Base-by-base conservation (phyloP, 352 stramenopile species). In the Pythium rhizo-oryzae region DNA sequence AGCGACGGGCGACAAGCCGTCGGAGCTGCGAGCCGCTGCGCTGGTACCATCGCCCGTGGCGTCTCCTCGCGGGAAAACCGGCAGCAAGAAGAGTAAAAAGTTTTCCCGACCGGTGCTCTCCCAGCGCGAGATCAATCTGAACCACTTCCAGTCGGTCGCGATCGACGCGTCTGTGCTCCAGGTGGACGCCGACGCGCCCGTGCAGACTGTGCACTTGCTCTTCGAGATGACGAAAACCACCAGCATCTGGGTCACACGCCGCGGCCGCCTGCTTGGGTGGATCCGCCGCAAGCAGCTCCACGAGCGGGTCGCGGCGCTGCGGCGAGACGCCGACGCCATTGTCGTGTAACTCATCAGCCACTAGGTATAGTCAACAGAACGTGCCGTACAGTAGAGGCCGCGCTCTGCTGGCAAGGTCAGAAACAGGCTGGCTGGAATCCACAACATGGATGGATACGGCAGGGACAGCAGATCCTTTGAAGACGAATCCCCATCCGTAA, bases 161-260 rank as follows among this genome's bases (percentile, higher is more conserved):
- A 77, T 90, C 35, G 79, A 87, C 71, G 75, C 79, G 28, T 80
- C 79, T 0, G 79, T 75, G 47, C 74, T 92, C 24, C 81, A 89
- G 65, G 79, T 88, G 18, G 79, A 86, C 63, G 71, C 69, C 5
- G 77, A 83, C 24, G 82, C 81, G 25, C 78, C 80, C 4, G 58
- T 91, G 59, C 75, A 90, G 61, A 85, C 79, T 13, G 74, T 89
- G 39, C 82, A 93, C 60, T 80, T 91, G 60, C 75, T 92, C 44
- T 92, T 93, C 56, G 82, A 91, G 69, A 87, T 90, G 81, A 81
- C 64, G 63, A 79, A 51, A 62, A 76, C n/a, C 52, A 78, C 56
- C 55, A 41, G 52, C 30, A 63, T 52, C 52, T 85, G 18, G 76
- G 80, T 76, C 51, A 79, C 25, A 60, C 74, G 19, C 55, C 86